Evolutionary conservation across 306 rosid species (phyloP).

Genomic region (Adenanthera pavonina): DNA sequence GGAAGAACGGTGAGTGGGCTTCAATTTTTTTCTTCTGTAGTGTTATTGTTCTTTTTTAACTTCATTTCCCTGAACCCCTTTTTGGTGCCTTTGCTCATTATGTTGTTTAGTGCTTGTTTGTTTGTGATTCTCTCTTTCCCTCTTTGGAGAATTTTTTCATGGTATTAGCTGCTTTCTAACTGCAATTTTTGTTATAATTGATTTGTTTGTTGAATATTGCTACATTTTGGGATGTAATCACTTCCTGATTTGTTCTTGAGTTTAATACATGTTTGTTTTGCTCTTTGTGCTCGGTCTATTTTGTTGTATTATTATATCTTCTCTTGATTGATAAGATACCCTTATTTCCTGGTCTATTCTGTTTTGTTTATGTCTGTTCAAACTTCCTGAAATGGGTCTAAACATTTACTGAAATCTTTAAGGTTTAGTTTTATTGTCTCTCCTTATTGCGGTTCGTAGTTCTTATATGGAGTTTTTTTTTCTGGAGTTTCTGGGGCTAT

Average conservation of each 20-base stretch:
- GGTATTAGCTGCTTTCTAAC: neutral
- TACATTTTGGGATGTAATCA: neutral
- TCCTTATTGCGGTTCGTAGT: neutral
- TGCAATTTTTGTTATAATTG: neutral
- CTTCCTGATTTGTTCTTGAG: neutral
- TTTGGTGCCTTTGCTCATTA: neutral
- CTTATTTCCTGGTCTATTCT: too few species aligned
- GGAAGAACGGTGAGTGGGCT: conserved; percentile 75
- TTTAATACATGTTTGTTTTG: too few species aligned
- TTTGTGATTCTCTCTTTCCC: neutral
- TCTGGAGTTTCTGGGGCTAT: neutral
- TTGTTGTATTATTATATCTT: neutral
- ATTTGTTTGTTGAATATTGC: neutral
- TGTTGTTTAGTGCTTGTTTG: neutral
- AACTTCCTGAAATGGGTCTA: neutral
- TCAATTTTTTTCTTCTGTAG: neutral
- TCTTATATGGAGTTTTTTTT: neutral
- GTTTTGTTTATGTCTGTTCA: neutral
- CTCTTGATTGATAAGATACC: neutral
- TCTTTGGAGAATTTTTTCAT: too few species aligned
- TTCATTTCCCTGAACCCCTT: neutral
- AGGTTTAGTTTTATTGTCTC: too few species aligned
- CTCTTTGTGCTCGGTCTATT: neutral
- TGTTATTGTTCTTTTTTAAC: neutral
- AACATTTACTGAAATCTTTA: neutral